Evolutionary conservation across 345 rosid genomes (phyloP).

Genomic region (Euphorbia lathyris): DNA sequence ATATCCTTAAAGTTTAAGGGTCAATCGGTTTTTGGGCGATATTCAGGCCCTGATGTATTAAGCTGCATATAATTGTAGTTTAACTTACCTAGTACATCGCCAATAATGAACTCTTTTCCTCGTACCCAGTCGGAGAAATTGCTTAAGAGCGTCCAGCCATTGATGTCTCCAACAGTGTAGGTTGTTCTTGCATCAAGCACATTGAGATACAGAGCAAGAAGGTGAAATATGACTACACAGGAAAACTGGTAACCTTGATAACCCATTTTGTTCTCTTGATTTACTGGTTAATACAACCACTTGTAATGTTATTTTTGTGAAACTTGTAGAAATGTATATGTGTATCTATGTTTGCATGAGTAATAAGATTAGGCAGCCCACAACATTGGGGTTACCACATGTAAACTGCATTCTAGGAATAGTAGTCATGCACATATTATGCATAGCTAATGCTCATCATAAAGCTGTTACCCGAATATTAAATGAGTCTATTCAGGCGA

Average conservation of each 20-base stretch:
- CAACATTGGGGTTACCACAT: neutral
- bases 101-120: constrained; percentile 40
- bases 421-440: neutral
- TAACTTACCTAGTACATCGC: constrained; percentile 33
- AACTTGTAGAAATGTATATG: neutral
- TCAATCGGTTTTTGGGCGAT: too few relatives aligned
- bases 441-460: neutral
- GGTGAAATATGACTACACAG: constrained; percentile 1
- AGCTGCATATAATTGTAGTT: neutral
- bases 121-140: constrained; percentile 37
- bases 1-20: too few relatives aligned
- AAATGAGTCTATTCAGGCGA: neutral
- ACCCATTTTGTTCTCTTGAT: constrained; percentile 1
- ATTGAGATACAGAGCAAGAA: constrained; percentile 4
- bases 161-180: constrained; percentile 32
- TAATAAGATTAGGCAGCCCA: constrained; percentile 1
- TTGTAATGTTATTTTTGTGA: neutral
- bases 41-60: too few relatives aligned
- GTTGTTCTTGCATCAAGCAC: constrained; percentile 5
- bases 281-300: too few relatives aligned
- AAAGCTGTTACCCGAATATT: neutral
- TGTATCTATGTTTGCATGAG: neutral
- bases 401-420: neutral
- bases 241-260: neutral
- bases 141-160: constrained; percentile 33